These are phyloP conservation scores for Nicotiana otophora DNA, from an alignment of 257 asterid genomes.

Conservation along the genomic window DNA sequence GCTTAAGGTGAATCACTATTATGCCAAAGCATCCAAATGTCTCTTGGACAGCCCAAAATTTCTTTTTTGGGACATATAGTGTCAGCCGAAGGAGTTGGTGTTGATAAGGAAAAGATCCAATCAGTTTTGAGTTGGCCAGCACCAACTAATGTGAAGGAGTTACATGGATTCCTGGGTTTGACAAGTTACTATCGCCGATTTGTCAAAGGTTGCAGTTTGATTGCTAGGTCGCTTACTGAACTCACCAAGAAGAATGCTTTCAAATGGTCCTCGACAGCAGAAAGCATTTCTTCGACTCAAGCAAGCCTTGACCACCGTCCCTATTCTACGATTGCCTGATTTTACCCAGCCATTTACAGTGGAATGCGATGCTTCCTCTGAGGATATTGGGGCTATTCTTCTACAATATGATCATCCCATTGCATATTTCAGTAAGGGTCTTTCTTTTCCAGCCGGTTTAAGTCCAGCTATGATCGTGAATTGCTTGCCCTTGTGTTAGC, in stretches of 20 bases:
- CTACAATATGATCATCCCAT: neutral
- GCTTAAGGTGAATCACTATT: neutral
- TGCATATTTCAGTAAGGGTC: conserved; percentile 12
- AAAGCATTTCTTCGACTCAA: neutral
- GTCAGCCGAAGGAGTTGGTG: neutral
- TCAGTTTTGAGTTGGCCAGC: neutral
- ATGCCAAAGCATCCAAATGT: conserved; percentile 6
- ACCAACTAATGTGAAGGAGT: neutral
- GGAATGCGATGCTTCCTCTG: conserved; percentile 4
- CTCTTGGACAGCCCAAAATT: neutral
- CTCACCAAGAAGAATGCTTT: neutral
- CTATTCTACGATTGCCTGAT: neutral
- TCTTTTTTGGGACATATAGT: conserved; percentile 15
- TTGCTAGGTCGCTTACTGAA: neutral
- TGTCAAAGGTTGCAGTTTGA: neutral
- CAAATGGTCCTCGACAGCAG: neutral
- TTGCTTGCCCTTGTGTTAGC: neutral
- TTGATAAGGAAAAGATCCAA: neutral
- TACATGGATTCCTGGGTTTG: conserved; percentile 15
- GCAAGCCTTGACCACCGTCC: neutral
- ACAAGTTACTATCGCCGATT: conserved; percentile 12
- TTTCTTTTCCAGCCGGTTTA: neutral
- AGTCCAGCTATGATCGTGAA: neutral
- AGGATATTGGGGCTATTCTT: neutral
- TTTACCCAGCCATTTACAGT: neutral